Base-by-base conservation (phyloP, 192 early-diverging fungal species). In the Kappamyces sp. region DNA sequence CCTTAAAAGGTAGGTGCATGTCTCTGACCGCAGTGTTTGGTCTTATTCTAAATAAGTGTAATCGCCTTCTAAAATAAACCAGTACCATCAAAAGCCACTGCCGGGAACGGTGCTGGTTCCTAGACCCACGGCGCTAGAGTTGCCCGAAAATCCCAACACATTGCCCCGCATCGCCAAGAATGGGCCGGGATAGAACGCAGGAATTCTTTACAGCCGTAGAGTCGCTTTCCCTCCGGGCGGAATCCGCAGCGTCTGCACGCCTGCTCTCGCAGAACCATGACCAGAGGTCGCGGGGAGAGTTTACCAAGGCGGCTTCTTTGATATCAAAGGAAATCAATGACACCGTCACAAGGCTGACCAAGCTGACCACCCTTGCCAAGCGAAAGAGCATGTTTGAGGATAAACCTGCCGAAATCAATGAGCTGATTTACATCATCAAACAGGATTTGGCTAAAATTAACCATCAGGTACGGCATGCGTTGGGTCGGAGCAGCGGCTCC, bases 351-450 rank as follows among this genome's bases (percentile, higher is more conserved):
- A 84, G 91, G 62, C 79, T 98, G 22, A 86, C 91, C 50, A 89
- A 91, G 57, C 75, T 99, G 12, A 88, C 90, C 36, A 79, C 70
- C 71, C 79, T 99, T 62, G 96, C 96, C n/a, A 92, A 93, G 53
- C 75, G 91, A 49, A 93, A 93, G 69, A 90, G 95, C 2, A 71
- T 99, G 57, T 98, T 99, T 62, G 95, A 99, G 69, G 97, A 99
- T 75, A 85, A 84, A 65, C 91, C 95, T 7, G 80, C 84, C 5
- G 95, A 99, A 62, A 97, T 99, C 59, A 93, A 89, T 58, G 88
- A 93, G 71, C 80, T 99, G 59, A 91, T 92, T 11, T 87, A 84
- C 61, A 85, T 87, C 36, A 94, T 98, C 64, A 98, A 98, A 68
- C 91, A 95, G 79, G 89, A 96, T 58, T 94, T 99, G 66, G 89